Evolutionary conservation across 179 eudicot species (phyloP).

Genomic region (Silene noctiflora): DNA sequence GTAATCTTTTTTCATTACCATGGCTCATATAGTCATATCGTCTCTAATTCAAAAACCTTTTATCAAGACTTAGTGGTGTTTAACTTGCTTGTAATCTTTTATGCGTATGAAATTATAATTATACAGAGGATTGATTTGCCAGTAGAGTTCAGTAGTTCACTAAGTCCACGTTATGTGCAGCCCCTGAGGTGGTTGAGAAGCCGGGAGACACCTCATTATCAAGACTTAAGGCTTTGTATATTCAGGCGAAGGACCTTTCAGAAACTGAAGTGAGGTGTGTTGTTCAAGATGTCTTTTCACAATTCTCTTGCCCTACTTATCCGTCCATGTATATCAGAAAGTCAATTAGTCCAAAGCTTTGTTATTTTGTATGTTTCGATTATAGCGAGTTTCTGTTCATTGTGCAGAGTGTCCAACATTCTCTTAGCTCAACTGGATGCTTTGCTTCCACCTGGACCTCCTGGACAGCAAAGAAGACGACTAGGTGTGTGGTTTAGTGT

Average conservation of each 20-base stretch:
- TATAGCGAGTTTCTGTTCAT: conserved; percentile 3
- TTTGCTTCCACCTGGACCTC: conserved; percentile 67
- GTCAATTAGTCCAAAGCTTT: not conserved
- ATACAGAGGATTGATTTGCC: not conserved
- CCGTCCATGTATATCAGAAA: not conserved
- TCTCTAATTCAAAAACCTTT: not conserved
- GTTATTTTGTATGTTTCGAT: not conserved
- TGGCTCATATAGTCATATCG: not conserved
- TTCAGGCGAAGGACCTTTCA: conserved; percentile 72
- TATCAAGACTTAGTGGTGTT: not conserved
- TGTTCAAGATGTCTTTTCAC: conserved; percentile 3
- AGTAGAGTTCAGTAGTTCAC: not conserved
- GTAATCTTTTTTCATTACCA: not conserved
- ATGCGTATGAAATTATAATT: not conserved
- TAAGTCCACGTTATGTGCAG: conserved; percentile 36
- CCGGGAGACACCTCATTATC: conserved; percentile 73
- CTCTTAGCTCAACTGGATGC: conserved; percentile 64
- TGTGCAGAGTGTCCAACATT: conserved; percentile 61
- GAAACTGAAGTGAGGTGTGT: conserved; percentile 77
- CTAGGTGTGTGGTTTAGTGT: conserved; percentile 47
- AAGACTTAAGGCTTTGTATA: conserved; percentile 63
- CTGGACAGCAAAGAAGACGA: conserved; percentile 71
- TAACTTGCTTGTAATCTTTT: not conserved
- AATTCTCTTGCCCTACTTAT: not conserved
- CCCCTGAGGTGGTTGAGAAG: conserved; percentile 92